Evolutionary conservation across 2,329 filamentous ascomycete genomes (phyloP), one percentile per base, ranked within the genome.

Genomic region (Colletotrichum sp.): DNA sequence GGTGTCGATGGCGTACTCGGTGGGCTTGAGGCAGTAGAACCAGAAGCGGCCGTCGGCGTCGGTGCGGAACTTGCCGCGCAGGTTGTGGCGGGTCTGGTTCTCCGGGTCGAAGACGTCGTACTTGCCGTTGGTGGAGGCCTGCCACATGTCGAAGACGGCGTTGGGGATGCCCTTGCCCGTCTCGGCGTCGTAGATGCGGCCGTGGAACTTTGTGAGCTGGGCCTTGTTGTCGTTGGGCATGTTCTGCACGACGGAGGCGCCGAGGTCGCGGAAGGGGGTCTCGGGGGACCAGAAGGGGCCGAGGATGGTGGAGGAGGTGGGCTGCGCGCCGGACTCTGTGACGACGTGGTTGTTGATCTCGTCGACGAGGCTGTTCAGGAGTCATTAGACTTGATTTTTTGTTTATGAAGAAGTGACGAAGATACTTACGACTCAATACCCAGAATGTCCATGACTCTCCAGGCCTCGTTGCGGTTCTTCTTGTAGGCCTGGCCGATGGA

Each of bases 11-110:
- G 90, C 90, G 85, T 93, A 93, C 12, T 90, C 88, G 3, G 91
- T 93, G 1, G 92, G 92, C 84, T 91, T 87, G 77, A 91, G 87
- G 86, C 91, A 92, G 87, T 92, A 93, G 82, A 92, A 91, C 82
- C 86, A 87, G 85, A 90, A 92, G 82, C 91, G 87, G 80, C 92
- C 92, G 74, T 93, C 89, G 77, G 88, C 89, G 82, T 92, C 89
- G 68, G 90, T 90, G 77, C 87, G 88, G 86, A 93, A 93, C 84
- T 92, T 93, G 79, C 92, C 92, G 76, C 92, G 88, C 52, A 93
- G 86, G 85, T 93, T 93, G 87, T 92, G 92, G 79, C 89, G 88
- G 66, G 83, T 83, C 84, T 92, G 91, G 82, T 88, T 89, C 77
- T 89, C 87, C 0, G 90, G 90, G 82, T 93, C 91, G 82, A 92